Conservation (phyloP, 345 rosid genomes). For the Ceriops zippeliana region DNA sequence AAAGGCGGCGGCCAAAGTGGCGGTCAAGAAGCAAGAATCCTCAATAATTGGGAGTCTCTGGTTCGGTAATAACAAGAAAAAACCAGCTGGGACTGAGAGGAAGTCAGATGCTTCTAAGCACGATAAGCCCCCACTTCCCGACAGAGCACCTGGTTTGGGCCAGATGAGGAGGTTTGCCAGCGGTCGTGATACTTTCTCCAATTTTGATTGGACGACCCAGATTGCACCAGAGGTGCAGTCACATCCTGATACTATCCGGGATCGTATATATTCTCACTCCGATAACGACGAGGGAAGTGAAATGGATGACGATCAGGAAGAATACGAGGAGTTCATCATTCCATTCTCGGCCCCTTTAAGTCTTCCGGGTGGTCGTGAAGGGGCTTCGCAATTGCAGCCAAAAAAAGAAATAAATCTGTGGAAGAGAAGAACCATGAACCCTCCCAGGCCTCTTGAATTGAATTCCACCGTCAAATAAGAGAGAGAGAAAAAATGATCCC, state of each 20-base stretch:
- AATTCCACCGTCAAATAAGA: slow-evolving; percentile 11
- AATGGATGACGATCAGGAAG: slow-evolving; percentile 25
- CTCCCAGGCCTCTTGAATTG: slow-evolving; percentile 67
- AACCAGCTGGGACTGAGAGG: slow-evolving; percentile 11
- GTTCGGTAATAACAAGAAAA: slow-evolving; percentile 12
- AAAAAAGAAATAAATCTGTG: slow-evolving; percentile 76
- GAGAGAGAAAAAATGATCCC: neutral
- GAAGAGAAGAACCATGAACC: slow-evolving; percentile 83
- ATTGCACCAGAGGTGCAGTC: slow-evolving; percentile 39
- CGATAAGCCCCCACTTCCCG: slow-evolving; percentile 2
- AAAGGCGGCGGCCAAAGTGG: slow-evolving; percentile 5
- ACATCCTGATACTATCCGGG: slow-evolving; percentile 22
- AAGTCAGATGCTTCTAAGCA: slow-evolving; percentile 24
- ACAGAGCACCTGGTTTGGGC: slow-evolving; percentile 55
- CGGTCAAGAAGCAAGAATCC: slow-evolving; percentile 21
- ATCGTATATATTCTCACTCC: slow-evolving; percentile 28
- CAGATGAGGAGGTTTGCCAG: slow-evolving; percentile 82
- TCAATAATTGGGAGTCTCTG: slow-evolving; percentile 48
- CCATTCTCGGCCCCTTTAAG: slow-evolving; percentile 76
- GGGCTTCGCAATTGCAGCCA: slow-evolving; percentile 32
- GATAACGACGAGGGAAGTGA: slow-evolving; percentile 42
- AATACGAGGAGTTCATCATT: slow-evolving; percentile 37
- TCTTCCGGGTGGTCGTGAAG: slow-evolving; percentile 24
- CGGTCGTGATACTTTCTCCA: slow-evolving; percentile 48
- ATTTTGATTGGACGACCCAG: slow-evolving; percentile 71